Evolutionary conservation across 2,329 filamentous ascomycete species (phyloP), one percentile per base, ranked within the genome.

Genomic region (Emmonsiellopsis sp.): DNA sequence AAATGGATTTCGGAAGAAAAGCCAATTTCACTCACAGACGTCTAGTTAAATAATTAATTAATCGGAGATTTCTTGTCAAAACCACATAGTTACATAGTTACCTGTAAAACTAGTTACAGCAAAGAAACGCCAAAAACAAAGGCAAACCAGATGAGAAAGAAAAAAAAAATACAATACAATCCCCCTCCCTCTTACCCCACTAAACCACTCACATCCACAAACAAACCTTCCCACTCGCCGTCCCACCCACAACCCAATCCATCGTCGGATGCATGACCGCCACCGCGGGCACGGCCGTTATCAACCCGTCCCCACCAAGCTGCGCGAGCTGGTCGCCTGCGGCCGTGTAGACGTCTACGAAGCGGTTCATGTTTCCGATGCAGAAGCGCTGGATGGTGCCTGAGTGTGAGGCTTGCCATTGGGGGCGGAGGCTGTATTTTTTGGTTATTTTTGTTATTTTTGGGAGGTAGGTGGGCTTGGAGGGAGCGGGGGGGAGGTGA

Each of bases 281-380:
- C 0, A 95, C 93, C 0, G 93, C 89, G 2, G 93, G 93, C 3
- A 98, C 93, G 6, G 93, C 93, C 0, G 90, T 95, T 61, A 98
- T 95, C 10, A 58, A 38, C 0, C 86, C 88, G 0, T 95, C 89
- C 0, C 90, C 89, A 1, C 85, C 89, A 3, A 98, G 73, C 68
- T 97, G 92, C 0, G 88, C 92, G 3, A 97, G 72, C 67, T 97
- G 92, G 63, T 89, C 85, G 0, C 93, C 93, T 48, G 86, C 81
- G 0, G 83, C 79, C 0, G 86, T 86, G 67, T 87, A 98, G 0
- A 98, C 80, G 65, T 98, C 93, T 1, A 97, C 89, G 62, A 96
- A 97, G 1, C 93, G 83, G 66, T 95, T 95, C 93, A 97, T 97
- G 62, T 97, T 98, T 1, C 89, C 93, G 54, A 98, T 92, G 26